These are phyloP conservation scores for Lentinula sp. DNA, from an alignment of 768 basidiomycete species.

Conservation along the genomic window DNA sequence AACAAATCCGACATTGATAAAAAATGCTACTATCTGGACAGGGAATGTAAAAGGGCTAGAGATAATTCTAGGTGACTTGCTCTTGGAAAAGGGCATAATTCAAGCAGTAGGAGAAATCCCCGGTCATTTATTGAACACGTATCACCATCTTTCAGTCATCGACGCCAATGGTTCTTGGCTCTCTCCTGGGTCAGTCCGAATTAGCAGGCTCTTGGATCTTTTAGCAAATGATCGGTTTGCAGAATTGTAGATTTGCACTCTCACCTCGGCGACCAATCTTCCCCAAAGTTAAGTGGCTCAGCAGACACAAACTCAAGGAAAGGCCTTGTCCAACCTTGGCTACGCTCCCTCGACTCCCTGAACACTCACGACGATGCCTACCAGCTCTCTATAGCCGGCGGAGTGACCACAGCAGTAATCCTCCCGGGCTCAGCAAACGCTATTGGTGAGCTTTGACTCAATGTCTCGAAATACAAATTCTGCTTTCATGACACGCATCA, in stretches of 20 bases:
- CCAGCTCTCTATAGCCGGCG: constrained; percentile 43
- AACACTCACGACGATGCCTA: constrained; percentile 56
- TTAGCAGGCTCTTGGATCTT: neutral
- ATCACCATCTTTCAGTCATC: constrained; percentile 24
- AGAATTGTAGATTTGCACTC: constrained; percentile 38
- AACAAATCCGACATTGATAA: constrained; percentile 58
- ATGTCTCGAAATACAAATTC: neutral
- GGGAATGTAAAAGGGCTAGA: constrained; percentile 48
- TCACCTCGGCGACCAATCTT: constrained; percentile 24
- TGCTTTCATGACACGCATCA: neutral
- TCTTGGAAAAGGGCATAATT: constrained; percentile 55
- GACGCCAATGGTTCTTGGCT: constrained; percentile 67
- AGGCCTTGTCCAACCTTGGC: constrained; percentile 46
- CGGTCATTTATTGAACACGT: constrained; percentile 15
- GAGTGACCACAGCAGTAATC: constrained; percentile 50
- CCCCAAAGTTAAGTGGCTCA: constrained; percentile 23
- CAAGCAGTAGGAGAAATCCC: constrained; percentile 42
- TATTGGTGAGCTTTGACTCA: constrained; percentile 33
- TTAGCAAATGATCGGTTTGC: neutral
- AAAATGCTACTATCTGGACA: constrained; percentile 68
- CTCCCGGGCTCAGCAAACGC: constrained; percentile 54
- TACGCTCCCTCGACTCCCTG: constrained; percentile 51
- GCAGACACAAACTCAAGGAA: constrained; percentile 35
- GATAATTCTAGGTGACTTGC: constrained; percentile 50
- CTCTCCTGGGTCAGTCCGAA: constrained; percentile 54